A percentile compares a stretch with the other conserved stretches of the same genome.
phyloP scores from a whole-genome alignment of 2,329 filamentous ascomycete species.

The Dactylellina parvicollis region DNA sequence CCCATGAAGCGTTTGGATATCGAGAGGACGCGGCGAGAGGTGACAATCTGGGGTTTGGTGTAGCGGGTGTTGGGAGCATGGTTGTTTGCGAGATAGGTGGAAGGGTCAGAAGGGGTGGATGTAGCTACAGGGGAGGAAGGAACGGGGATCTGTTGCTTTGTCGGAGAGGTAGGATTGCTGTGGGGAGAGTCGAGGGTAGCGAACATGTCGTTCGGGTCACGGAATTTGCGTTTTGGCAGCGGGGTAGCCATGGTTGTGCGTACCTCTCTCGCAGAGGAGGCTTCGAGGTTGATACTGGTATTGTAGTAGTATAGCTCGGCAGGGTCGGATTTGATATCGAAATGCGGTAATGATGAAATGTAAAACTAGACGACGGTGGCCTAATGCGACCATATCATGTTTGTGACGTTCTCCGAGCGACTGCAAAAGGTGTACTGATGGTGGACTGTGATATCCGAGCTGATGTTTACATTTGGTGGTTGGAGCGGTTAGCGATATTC shows the following conservation, averaged over 20 bases:
- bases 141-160: constrained; percentile 11
- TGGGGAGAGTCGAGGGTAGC: constrained; percentile 23
- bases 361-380: not conserved
- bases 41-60: constrained; percentile 46
- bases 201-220: constrained; percentile 51
- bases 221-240: constrained; percentile 39
- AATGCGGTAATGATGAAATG: not conserved
- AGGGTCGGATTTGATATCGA: not conserved
- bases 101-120: constrained; percentile 20
- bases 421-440: not conserved
- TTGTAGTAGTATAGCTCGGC: not conserved
- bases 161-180: constrained; percentile 8
- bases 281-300: not conserved
- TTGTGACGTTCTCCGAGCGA: not conserved
- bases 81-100: not conserved
- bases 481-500: constrained; percentile 27
- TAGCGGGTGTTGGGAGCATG: constrained; percentile 28
- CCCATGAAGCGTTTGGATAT: constrained; percentile 52
- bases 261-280: not conserved
- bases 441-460: not conserved
- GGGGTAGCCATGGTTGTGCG: constrained; percentile 21
- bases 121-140: constrained; percentile 12
- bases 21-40: constrained; percentile 41
- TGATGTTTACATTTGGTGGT: constrained; percentile 28
- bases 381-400: constrained; percentile 21